Percentiles rank a stretch among this genome's conserved stretches.
Evolutionary conservation across 1,284 basidiomycete species (phyloP).

Genomic region (Microbotryum saponariae): DNA sequence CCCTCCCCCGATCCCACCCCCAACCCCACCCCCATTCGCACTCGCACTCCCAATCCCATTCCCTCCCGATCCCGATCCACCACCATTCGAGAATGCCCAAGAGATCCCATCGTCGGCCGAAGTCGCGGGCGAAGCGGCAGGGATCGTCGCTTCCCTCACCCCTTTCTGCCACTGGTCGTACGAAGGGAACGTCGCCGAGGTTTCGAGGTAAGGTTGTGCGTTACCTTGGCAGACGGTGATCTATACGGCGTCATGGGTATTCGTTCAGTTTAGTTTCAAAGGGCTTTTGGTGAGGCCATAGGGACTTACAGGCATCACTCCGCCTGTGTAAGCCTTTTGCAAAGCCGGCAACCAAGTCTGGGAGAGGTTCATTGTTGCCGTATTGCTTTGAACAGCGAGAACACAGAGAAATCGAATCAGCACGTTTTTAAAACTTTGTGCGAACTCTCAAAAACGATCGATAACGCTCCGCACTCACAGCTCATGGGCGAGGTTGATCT

Average conservation of each 20-base stretch:
- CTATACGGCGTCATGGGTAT: slow-evolving; percentile 35
- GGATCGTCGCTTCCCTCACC: no score
- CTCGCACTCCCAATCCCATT: no score
- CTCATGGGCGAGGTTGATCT: slow-evolving; percentile 46
- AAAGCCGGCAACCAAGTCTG: not conserved
- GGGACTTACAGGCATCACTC: not conserved
- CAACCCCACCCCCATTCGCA: no score
- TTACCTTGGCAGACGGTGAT: slow-evolving; percentile 42
- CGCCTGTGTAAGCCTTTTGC: not conserved
- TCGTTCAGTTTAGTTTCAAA: no score
- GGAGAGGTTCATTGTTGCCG: slow-evolving; percentile 39
- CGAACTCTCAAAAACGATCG: slow-evolving; percentile 32
- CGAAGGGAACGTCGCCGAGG: slow-evolving; percentile 2
- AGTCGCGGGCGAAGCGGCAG: no score
- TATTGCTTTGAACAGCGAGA: slow-evolving; percentile 45
- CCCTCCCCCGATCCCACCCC: no score
- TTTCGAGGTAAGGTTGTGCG: slow-evolving; percentile 45
- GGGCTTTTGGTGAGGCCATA: no score
- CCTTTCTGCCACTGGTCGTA: not conserved
- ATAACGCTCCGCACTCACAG: slow-evolving; percentile 37
- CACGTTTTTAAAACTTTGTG: slow-evolving; percentile 39
- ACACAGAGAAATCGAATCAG: slow-evolving; percentile 38
- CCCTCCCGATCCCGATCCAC: no score
- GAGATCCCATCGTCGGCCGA: no score
- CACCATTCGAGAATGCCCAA: no score